Evolutionary conservation across 208 protist species (phyloP), one percentile per base, ranked within the genome.

Genomic region (Blechomonas ayalai): DNA sequence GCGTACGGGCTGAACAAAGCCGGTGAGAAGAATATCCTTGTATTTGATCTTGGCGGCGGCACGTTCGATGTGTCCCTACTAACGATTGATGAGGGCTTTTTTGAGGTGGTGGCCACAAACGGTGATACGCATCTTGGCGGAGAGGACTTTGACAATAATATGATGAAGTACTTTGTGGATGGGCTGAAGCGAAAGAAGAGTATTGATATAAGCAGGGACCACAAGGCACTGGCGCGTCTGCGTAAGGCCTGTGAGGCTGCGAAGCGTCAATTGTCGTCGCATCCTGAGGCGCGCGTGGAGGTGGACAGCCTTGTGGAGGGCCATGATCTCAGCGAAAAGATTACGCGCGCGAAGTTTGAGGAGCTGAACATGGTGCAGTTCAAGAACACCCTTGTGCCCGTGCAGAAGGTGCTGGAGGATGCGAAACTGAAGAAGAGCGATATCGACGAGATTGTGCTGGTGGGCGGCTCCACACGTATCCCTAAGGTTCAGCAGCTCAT

Each of bases 81-180:
- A 13, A 92, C 88, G 27, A 98, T 99, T 56, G 97, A 98, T 24
- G 89, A 96, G 34, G 96, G 96, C 59, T 92, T 99, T 66, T 98
- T 98, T 59, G 96, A 98, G 82, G 97, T 99, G 26, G 88, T 97
- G 59, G 91, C 97, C 19, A 99, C 97, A 31, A 90, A 82, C 60
- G 97, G 97, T 54, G 95, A 99, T 80, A 99, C 97, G 29, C 97
- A 99, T 55, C 72, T 99, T 25, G 97, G 97, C 39, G 97, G 97
- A 38, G 95, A 98, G 78, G 97, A 97, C 71, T 97, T 98, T 55
- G 95, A 98, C 67, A 97, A 57, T 50, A 67, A 89, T 45, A 7
- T 69, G 41, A 63, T 74, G 43, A 50, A 70, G 55, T 52, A 67
- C 63, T 76, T 69, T 46, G 39, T 76, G 20, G 52, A 72, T 19